Evolutionary conservation across 2,329 filamentous ascomycete genomes (phyloP).

Genomic region (Aulographum hederae): DNA sequence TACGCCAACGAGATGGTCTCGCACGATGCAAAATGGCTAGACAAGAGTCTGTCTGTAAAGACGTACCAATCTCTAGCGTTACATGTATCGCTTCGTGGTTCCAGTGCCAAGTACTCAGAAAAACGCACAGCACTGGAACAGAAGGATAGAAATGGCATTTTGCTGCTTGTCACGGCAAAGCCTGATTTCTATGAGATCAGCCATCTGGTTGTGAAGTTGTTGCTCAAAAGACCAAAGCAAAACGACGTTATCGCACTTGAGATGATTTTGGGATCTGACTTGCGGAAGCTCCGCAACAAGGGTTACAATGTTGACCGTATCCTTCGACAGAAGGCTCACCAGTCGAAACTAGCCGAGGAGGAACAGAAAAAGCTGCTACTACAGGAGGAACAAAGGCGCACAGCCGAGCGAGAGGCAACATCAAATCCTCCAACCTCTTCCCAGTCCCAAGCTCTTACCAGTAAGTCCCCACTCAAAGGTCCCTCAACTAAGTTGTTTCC

Average conservation of each 20-base stretch:
- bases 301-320: constrained; percentile 97
- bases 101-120: constrained; percentile 43
- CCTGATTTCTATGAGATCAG: constrained; percentile 87
- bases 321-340: constrained; percentile 67
- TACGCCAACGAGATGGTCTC: constrained; percentile 62
- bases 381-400: neutral
- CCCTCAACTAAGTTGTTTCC: neutral
- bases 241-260: constrained; percentile 84
- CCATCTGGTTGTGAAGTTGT: constrained; percentile 62
- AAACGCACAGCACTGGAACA: constrained; percentile 51
- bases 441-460: too few species aligned
- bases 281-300: constrained; percentile 64
- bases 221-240: constrained; percentile 68
- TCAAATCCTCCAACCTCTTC: neutral
- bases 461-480: too few species aligned
- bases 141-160: constrained; percentile 30
- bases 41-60: constrained; percentile 63
- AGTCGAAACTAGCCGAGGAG: constrained; percentile 73
- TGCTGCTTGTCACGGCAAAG: constrained; percentile 63
- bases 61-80: constrained; percentile 64
- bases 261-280: constrained; percentile 69
- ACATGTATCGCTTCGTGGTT: constrained; percentile 55
- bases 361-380: constrained; percentile 45
- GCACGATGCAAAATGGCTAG: constrained; percentile 79
- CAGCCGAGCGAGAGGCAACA: neutral